Evolutionary conservation across 805 yeast species (phyloP).

Genomic region (Candida palmyrensis): DNA sequence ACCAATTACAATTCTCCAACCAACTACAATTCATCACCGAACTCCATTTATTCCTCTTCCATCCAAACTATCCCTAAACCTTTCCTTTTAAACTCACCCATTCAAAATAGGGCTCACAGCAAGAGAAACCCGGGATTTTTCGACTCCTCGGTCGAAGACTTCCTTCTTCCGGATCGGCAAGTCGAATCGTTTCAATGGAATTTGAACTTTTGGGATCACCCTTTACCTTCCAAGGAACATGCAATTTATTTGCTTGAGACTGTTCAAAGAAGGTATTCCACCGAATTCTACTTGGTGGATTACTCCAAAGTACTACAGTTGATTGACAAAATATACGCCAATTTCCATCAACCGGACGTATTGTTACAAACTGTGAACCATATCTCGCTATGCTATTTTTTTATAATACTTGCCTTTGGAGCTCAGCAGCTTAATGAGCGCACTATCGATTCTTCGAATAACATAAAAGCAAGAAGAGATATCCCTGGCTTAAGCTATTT

Average conservation of each 20-base stretch:
- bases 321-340: slow-evolving; percentile 12
- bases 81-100: slow-evolving; percentile 4
- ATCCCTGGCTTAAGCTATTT: slow-evolving; percentile 33
- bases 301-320: slow-evolving; percentile 11
- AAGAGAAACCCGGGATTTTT: slow-evolving; percentile 3
- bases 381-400: slow-evolving; percentile 24
- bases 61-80: not conserved
- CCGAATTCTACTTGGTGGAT: slow-evolving; percentile 33
- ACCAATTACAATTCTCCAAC: not conserved
- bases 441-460: slow-evolving; percentile 1
- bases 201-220: slow-evolving; percentile 9
- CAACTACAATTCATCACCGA: not conserved
- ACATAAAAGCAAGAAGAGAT: slow-evolving; percentile 2
- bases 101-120: slow-evolving; percentile 1
- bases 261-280: slow-evolving; percentile 25
- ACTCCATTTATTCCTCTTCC: not conserved
- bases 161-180: slow-evolving; percentile 22
- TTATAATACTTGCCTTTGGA: slow-evolving; percentile 32
- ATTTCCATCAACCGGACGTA: slow-evolving; percentile 5
- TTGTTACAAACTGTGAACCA: slow-evolving; percentile 6
- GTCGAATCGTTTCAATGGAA: slow-evolving; percentile 20
- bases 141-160: slow-evolving; percentile 14
- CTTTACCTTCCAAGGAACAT: slow-evolving; percentile 20
- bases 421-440: slow-evolving; percentile 21
- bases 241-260: slow-evolving; percentile 18